Base-by-base conservation (phyloP, 2,329 filamentous ascomycete species). In the Nakataea oryzae region DNA sequence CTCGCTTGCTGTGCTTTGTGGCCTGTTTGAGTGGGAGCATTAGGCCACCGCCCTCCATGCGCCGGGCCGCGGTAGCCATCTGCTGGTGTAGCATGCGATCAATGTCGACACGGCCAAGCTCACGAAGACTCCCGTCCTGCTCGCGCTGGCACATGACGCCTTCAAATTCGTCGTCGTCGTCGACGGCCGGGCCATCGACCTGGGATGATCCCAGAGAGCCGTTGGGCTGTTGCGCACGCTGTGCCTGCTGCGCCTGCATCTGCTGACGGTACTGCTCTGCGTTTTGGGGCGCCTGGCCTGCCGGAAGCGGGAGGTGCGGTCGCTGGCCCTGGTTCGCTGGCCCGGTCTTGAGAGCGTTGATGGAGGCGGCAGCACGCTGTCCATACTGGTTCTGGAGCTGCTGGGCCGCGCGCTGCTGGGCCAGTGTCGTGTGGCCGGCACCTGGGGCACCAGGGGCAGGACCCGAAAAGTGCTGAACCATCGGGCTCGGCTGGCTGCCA, bases 1-100 rank as follows among this genome's bases (percentile, higher is more conserved):
- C 41, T 28, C 26, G 55, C 41, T 55, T 68, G 59, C 71, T 74
- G 58, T 70, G 66, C 66, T 76, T 78, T 8, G 74, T 57, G 14
- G 82, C 81, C 66, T 86, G 79, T 66, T 82, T 79, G 13, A 92
- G 78, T 2, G 90, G 87, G 24, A 92, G 73, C 88, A 93, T 91
- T 63, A 93, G 76, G 9, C 90, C 86, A 57, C 86, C 90, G 59
- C 86, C 90, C 71, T 93, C 87, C 78, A 91, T 87, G 66, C 79
- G 78, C 71, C 83, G 85, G 11, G 86, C 86, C 66, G 82, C 81
- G 57, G 84, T 81, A 61, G 85, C 80, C 64, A 93, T 85, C 67
- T 87, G 85, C 60, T 81, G 78, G 66, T 89, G 88, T 67, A 93
- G 83, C 70, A 89, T 77, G 57, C 79, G 76, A 69, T 93, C 89